Evolutionary conservation across 2,329 filamentous ascomycete species (phyloP).

Genomic region (Aspergillus candidus): DNA sequence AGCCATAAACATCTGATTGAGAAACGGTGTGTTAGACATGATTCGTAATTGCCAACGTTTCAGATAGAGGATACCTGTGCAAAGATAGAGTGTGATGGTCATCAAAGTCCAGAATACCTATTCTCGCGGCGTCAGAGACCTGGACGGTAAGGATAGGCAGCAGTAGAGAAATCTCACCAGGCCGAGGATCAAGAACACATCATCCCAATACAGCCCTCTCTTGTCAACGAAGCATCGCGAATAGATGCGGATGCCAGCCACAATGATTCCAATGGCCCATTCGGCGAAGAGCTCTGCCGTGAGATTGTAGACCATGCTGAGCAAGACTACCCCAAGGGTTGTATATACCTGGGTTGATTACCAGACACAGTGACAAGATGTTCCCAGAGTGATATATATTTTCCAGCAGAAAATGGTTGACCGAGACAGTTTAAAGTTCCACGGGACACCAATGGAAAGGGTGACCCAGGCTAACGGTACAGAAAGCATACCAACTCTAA

Average conservation of each 20-base stretch:
- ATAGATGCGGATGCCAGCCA: constrained; percentile 14
- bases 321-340: no score
- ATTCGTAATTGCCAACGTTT: neutral
- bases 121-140: neutral
- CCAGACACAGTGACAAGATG: no score
- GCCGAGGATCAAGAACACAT: constrained; percentile 9
- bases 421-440: no score
- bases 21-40: no score
- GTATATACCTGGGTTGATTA: no score
- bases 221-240: constrained; percentile 12
- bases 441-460: no score
- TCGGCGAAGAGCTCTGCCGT: constrained; percentile 16
- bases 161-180: constrained; percentile 2
- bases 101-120: constrained; percentile 15
- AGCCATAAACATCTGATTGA: constrained; percentile 5
- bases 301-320: constrained; percentile 11
- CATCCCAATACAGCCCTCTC: constrained; percentile 13
- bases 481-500: no score
- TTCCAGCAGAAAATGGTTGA: no score
- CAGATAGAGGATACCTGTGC: constrained; percentile 4
- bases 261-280: constrained; percentile 12
- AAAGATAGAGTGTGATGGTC: constrained; percentile 12
- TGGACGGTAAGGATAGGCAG: no score
- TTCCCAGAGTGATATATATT: no score
- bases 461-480: no score